Conservation (phyloP, 2,329 filamentous ascomycete genomes). For the Trematosphaeria pertusa region DNA sequence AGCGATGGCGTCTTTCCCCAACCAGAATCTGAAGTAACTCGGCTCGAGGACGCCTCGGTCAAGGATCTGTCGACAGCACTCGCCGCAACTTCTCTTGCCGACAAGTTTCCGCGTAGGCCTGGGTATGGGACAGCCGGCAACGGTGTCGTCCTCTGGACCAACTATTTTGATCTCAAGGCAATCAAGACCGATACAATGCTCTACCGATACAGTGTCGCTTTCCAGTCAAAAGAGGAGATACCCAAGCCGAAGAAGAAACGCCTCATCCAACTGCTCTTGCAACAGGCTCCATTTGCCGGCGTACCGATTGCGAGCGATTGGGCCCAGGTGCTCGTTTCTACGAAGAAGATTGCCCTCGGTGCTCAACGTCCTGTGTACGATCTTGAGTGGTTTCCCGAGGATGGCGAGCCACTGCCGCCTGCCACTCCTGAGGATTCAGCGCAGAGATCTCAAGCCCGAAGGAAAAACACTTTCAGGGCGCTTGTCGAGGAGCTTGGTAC, state of each 20-base stretch:
- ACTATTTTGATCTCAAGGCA: slow-evolving; percentile 48
- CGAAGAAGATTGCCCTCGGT: slow-evolving; percentile 31
- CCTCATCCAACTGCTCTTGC: slow-evolving; percentile 55
- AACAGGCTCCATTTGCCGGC: slow-evolving; percentile 37
- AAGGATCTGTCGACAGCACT: slow-evolving; percentile 32
- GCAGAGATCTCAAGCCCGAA: slow-evolving; percentile 20
- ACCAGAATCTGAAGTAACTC: slow-evolving; percentile 38
- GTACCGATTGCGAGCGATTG: slow-evolving; percentile 50
- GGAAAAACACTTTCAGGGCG: slow-evolving; percentile 24
- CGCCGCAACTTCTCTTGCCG: slow-evolving; percentile 27
- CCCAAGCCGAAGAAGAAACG: slow-evolving; percentile 55
- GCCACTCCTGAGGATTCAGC: slow-evolving; percentile 21
- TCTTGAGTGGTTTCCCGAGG: slow-evolving; percentile 37
- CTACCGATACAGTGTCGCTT: slow-evolving; percentile 36
- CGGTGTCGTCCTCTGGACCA: slow-evolving; percentile 51
- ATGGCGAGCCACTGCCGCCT: slow-evolving; percentile 30
- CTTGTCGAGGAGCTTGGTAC: slow-evolving; percentile 30
- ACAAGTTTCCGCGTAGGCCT: slow-evolving; percentile 33
- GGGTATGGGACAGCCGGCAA: slow-evolving; percentile 48
- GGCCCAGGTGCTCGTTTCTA: slow-evolving; percentile 34
- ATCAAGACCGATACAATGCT: slow-evolving; percentile 26
- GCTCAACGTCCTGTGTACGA: slow-evolving; percentile 19
- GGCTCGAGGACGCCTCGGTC: slow-evolving; percentile 42
- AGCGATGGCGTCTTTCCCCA: slow-evolving; percentile 41
- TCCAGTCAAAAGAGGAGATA: slow-evolving; percentile 43